Conservation (phyloP, 345 rosid genomes). For the Lepidium didymum region DNA sequence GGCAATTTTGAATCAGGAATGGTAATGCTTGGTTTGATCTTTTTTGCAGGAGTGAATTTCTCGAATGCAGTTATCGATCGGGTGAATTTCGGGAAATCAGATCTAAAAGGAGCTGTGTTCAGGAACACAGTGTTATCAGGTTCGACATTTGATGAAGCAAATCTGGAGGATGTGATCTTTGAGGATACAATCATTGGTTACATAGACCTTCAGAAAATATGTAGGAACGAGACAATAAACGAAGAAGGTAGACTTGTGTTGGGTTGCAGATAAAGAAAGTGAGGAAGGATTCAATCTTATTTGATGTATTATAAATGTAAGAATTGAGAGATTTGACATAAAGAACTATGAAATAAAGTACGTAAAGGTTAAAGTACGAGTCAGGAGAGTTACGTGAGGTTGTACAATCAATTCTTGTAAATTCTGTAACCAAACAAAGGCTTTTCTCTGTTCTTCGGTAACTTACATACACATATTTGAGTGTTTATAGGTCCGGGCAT, state of each 20-base stretch:
- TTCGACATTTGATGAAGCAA: slow-evolving; percentile 68
- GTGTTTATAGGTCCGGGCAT: not conserved
- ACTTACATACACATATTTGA: not conserved
- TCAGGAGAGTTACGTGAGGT: slow-evolving; percentile 1
- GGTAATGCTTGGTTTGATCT: not conserved
- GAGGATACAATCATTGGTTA: slow-evolving; percentile 33
- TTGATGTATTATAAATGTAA: not conserved
- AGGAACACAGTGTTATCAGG: slow-evolving; percentile 76
- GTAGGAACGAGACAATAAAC: slow-evolving; percentile 23
- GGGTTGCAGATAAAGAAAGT: slow-evolving; percentile 19
- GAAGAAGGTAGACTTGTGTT: slow-evolving; percentile 34
- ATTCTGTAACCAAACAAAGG: slow-evolving; percentile 9
- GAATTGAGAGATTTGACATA: slow-evolving; percentile 10
- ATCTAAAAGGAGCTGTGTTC: slow-evolving; percentile 75
- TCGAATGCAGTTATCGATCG: slow-evolving; percentile 83
- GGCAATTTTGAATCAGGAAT: not conserved
- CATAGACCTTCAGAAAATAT: slow-evolving; percentile 31
- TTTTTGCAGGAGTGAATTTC: slow-evolving; percentile 64
- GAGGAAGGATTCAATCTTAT: not conserved
- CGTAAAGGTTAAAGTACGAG: slow-evolving; percentile 1
- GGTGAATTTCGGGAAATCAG: slow-evolving; percentile 67
- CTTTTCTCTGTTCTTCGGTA: not conserved
- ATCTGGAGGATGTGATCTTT: slow-evolving; percentile 49
- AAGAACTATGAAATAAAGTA: not conserved
- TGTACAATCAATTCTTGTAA: slow-evolving; percentile 15